These are phyloP conservation scores for Phytophthora aleatoria DNA, from an alignment of 352 stramenopile species.

Conservation along the genomic window DNA sequence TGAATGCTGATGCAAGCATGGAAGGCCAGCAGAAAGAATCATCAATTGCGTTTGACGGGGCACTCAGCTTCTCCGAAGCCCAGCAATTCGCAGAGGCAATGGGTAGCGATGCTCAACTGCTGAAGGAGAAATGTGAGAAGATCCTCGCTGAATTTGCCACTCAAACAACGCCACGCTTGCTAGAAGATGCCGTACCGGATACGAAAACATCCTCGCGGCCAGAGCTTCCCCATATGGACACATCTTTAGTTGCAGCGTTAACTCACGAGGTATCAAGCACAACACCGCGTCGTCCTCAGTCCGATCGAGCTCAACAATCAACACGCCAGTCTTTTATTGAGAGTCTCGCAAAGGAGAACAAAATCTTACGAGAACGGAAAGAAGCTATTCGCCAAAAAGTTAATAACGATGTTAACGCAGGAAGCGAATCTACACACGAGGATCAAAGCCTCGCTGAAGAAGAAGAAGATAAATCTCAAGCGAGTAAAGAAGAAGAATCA, in stretches of 20 bases:
- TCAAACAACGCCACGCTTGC: constrained; percentile 24
- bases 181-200: background rate
- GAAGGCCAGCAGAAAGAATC: background rate
- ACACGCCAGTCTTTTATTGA: constrained; percentile 32
- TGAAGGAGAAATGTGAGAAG: constrained; percentile 17
- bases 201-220: background rate
- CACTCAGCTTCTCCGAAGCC: constrained; percentile 48
- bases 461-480: constrained; percentile 4
- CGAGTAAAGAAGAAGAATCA: background rate
- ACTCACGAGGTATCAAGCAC: constrained; percentile 8
- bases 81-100: constrained; percentile 33
- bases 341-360: constrained; percentile 14
- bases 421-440: background rate
- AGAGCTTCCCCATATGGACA: constrained; percentile 9
- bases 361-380: background rate
- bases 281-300: constrained; percentile 29
- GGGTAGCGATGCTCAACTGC: constrained; percentile 11
- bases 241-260: background rate
- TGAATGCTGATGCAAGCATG: background rate
- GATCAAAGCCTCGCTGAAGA: background rate
- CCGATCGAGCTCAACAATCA: constrained; percentile 11
- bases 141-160: constrained; percentile 23
- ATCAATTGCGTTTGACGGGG: constrained; percentile 37
- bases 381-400: background rate
- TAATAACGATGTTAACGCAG: background rate